Conservation (phyloP, 2,329 filamentous ascomycete species). For the Bipolaris zeicola region DNA sequence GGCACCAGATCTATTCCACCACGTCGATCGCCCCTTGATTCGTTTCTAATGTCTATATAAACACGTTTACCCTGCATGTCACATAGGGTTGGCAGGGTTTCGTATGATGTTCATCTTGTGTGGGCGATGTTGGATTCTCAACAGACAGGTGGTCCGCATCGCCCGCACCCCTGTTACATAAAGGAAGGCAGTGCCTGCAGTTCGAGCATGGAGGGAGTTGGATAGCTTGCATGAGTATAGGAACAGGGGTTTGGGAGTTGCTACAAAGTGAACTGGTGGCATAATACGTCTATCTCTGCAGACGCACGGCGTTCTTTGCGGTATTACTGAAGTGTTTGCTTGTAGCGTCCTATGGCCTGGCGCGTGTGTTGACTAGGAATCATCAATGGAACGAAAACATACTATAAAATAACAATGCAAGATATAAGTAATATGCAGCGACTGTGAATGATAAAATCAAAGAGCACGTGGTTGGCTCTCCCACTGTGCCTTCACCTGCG, state of each 20-base stretch:
- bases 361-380: background rate
- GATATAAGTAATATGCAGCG: background rate
- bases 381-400: background rate
- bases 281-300: conserved; percentile 9
- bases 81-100: background rate
- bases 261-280: conserved; percentile 5
- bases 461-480: background rate
- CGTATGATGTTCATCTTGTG: conserved; percentile 9
- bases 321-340: conserved; percentile 12
- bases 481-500: background rate
- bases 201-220: conserved; percentile 21
- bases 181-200: conserved; percentile 13
- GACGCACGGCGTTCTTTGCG: conserved; percentile 7
- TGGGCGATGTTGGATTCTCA: conserved; percentile 11
- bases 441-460: background rate
- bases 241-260: conserved; percentile 17
- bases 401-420: background rate
- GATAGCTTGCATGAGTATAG: conserved; percentile 22
- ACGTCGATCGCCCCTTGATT: conserved; percentile 36
- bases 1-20: conserved; percentile 24
- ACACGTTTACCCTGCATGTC: conserved; percentile 3
- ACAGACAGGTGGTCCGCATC: conserved; percentile 15
- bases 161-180: conserved; percentile 33
- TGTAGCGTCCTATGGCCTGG: conserved; percentile 8
- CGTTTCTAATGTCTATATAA: conserved; percentile 43